A percentile compares a stretch with the other conserved stretches of the same genome.
phyloP scores from a whole-genome alignment of 805 yeast genomes.

The Wickerhamiella musiphila region DNA sequence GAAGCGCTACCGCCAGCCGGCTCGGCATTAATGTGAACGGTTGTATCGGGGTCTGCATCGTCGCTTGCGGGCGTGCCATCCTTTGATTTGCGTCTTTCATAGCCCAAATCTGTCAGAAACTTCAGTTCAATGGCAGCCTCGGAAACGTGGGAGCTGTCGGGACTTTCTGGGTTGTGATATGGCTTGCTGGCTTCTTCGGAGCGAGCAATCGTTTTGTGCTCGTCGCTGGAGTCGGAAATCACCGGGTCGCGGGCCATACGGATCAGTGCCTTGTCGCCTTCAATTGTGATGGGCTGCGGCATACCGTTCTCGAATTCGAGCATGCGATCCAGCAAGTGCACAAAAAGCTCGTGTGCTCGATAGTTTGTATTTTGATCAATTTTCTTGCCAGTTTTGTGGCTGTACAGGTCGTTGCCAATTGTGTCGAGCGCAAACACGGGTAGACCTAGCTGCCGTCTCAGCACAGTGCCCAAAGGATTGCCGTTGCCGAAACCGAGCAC shows the following conservation, averaged over 20 bases:
- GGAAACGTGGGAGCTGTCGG: too few relatives aligned
- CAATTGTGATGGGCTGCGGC: constrained; percentile 20
- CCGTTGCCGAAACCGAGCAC: constrained; percentile 26
- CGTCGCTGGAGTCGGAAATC: constrained; percentile 18
- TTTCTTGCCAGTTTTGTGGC: constrained; percentile 20
- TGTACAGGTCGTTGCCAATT: constrained; percentile 18
- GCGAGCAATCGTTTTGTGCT: constrained; percentile 22
- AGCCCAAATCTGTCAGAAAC: constrained; percentile 18
- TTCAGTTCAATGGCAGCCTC: constrained; percentile 16
- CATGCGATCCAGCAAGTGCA: constrained; percentile 23
- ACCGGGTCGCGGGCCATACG: constrained; percentile 24
- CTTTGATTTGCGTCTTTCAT: too few relatives aligned
- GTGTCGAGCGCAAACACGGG: constrained; percentile 23
- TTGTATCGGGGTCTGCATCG: constrained; percentile 1
- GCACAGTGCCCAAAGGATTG: constrained; percentile 25
- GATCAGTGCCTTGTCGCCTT: constrained; percentile 24
- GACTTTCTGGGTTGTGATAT: constrained; percentile 9
- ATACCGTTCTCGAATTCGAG: constrained; percentile 20
- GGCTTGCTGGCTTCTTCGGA: constrained; percentile 23
- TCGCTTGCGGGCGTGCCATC: too few relatives aligned
- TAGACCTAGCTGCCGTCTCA: constrained; percentile 25
- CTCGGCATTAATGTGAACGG: constrained; percentile 19
- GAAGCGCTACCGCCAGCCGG: constrained; percentile 22
- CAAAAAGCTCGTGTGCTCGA: constrained; percentile 22
- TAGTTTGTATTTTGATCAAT: constrained; percentile 18